These are phyloP conservation scores for Ogataea pilisensis DNA, from an alignment of 805 yeast species.

Conservation along the genomic window DNA sequence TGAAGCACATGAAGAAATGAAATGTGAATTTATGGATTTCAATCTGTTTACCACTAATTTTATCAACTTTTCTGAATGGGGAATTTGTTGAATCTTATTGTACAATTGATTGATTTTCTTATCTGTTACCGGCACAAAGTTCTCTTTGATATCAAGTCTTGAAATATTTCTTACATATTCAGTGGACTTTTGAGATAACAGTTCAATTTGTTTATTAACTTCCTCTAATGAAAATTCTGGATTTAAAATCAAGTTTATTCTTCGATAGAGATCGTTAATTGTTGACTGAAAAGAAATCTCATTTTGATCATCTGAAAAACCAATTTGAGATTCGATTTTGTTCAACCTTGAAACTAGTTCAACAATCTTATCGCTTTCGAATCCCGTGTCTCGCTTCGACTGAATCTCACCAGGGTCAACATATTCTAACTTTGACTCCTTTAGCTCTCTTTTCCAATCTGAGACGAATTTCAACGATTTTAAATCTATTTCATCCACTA, in stretches of 20 bases:
- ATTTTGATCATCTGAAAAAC: constrained; percentile 6
- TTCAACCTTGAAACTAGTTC: constrained; percentile 15
- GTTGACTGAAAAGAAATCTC: constrained; percentile 17
- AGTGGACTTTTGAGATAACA: constrained; percentile 8
- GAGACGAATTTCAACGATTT: constrained; percentile 4
- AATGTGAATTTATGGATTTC: constrained; percentile 15
- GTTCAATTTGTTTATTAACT: constrained; percentile 12
- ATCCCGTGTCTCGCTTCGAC: too few species aligned
- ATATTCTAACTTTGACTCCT: background rate
- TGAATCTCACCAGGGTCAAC: too few species aligned
- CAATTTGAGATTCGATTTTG: constrained; percentile 10
- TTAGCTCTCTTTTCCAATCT: constrained; percentile 9
- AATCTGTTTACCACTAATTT: constrained; percentile 17
- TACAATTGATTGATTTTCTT: constrained; percentile 18
- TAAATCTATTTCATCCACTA: constrained; percentile 5
- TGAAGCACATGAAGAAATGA: constrained; percentile 6
- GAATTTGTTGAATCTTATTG: constrained; percentile 15
- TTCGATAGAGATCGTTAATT: constrained; percentile 25
- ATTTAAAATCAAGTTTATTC: constrained; percentile 17
- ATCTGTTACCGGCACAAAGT: constrained; percentile 14
- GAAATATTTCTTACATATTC: constrained; percentile 7
- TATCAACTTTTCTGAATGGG: constrained; percentile 16
- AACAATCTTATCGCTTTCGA: too few species aligned
- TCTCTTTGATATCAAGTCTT: constrained; percentile 5
- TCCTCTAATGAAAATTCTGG: constrained; percentile 13